A percentile compares a stretch with the other conserved stretches of the same genome.
Evolutionary conservation across 305 asterid species (phyloP).

Genomic region (Rubia peregrina): DNA sequence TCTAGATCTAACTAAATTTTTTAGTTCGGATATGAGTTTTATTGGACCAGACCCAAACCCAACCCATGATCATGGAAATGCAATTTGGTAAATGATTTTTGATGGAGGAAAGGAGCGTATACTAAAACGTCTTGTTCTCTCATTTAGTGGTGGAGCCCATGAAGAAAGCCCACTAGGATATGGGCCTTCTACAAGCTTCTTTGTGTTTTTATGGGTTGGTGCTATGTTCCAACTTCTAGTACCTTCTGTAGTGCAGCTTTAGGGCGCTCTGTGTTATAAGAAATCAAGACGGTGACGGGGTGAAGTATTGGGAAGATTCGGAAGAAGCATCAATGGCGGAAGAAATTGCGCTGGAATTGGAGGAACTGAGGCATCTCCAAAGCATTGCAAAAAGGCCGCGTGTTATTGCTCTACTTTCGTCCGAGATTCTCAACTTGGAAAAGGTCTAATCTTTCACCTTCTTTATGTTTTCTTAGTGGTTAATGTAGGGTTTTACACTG

Average conservation of each 20-base stretch:
- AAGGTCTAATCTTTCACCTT: constrained; percentile 32
- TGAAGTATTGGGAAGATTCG: not conserved
- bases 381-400: constrained; percentile 77
- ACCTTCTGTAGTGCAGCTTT: not conserved
- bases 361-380: constrained; percentile 68
- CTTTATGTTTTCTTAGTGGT: not conserved
- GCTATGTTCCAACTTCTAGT: not conserved
- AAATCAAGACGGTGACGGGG: not conserved
- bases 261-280: not conserved
- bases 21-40: too few relatives aligned
- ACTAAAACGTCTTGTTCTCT: not conserved
- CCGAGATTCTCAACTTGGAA: constrained; percentile 58
- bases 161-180: not conserved
- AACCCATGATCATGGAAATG: too few relatives aligned
- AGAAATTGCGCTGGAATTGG: constrained; percentile 60
- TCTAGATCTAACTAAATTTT: too few relatives aligned
- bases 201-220: not conserved
- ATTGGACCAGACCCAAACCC: too few relatives aligned
- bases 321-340: constrained; percentile 38
- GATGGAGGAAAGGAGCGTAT: too few relatives aligned
- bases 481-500: not conserved
- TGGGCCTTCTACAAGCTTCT: not conserved
- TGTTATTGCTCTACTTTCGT: constrained; percentile 54
- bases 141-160: not conserved
- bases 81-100: too few relatives aligned